Base-by-base conservation (phyloP, 768 basidiomycete species). In the Phaeotremella fagi region DNA sequence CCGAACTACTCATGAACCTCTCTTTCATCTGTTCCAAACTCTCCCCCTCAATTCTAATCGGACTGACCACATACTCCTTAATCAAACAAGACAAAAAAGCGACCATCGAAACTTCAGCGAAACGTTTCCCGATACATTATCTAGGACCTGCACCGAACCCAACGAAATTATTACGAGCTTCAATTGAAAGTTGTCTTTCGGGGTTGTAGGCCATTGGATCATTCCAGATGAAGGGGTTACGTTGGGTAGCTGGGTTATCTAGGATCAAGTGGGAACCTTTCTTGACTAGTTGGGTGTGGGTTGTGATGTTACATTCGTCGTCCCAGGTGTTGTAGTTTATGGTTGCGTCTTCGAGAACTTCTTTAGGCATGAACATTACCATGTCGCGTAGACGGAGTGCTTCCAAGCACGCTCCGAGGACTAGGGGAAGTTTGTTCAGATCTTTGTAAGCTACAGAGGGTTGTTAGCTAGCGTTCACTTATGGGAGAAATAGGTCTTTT, bases 321-420 rank as follows among this genome's bases (percentile, higher is more conserved):
- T 57, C 54, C 64, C 64, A 66, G 4, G 60, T 63, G 6, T 57
- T 57, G 43, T 66, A 66, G 12, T 60, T 58, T 26, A 63, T 33
- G 5, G 38, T 16, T 22, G 45, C 36, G 38, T 66, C 61, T 31
- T 57, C 49, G 3, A 27, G 36, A 12, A 49, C 55, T 29, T 55
- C 18, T 29, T 63, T 66, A 37, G 61, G 46, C 22, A 56, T 41
- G 47, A 47, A 53, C 52, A 60, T 57, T 23, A 59, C 61, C 23
- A 60, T 29, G 27, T 66, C 64, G 1, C 61, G 52, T 9, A 66
- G 58, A 28, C 64, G 64, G 20, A 66, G 52, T n/a, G 58, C 35
- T 31, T 66, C 64, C 43, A 49, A 54, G 15, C 48, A 38, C 5
- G 41, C 38, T 1, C 55, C 60, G n/a, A 60, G 53, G 37, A 43